Evolutionary conservation across 1,284 basidiomycete genomes (phyloP), one percentile per base, ranked within the genome.

Genomic region (Kalmanozyma brasiliensis): DNA sequence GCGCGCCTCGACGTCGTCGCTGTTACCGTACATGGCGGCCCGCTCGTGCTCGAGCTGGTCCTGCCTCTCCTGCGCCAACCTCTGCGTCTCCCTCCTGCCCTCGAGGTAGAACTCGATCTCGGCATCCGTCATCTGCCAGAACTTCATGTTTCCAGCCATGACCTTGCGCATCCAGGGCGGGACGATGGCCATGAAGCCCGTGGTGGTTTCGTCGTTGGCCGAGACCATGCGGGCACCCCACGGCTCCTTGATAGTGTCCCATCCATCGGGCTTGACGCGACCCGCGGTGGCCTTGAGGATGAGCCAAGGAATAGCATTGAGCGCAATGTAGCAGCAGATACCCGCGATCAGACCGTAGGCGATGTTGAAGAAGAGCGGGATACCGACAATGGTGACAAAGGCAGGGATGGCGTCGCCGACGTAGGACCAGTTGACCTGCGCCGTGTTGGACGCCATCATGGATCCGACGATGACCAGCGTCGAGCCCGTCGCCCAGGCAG

Each of bases 331-430:
- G 19, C 88, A 87, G 47, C 86, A 56, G 62, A 93, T 85, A 46
- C 91, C 92, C 0, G 89, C 89, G 65, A 94, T 93, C 77, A 94
- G 89, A 73, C 92, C 92, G 81, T 94, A 93, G 26, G 92, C 91
- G 79, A 94, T 93, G 85, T 89, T 91, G 78, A 64, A 79, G 63
- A 73, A 70, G 45, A 79, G 74, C 10, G 76, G 76, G 38, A 61
- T 49, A 45, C 37, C 48, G 32, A 67, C 63, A 41, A 75, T 76
- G 49, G 38, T 78, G 48, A 76, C 36, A 38, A 67, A 75, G 4
- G 70, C 73, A 1, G 92, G 92, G 3, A 94, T 87, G 14, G 90
- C 88, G 81, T 94, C 92, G 24, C 92, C 78, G 9, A 91, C 36
- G 89, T 86, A 94, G 79, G 89, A 86, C 92, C 92, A 94, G 83